These are phyloP conservation scores for Penicillium sp. DNA, from an alignment of 2,329 filamentous ascomycete genomes.

Conservation along the genomic window DNA sequence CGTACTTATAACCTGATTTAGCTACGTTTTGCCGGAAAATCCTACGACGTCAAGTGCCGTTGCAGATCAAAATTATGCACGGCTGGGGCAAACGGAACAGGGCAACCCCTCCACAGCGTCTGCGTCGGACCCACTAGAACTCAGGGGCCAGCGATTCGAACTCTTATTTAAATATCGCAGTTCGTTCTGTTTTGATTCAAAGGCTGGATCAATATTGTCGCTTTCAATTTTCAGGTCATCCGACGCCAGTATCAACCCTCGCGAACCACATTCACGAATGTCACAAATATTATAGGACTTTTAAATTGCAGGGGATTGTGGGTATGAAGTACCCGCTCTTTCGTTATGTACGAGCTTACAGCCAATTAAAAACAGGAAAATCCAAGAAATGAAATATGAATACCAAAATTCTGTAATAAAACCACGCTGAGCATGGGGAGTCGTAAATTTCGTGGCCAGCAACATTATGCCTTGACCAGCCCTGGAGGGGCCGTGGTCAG, in stretches of 20 bases:
- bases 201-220: background rate
- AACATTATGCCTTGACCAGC: background rate
- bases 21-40: background rate
- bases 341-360: background rate
- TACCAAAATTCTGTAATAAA: background rate
- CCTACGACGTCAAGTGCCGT: background rate
- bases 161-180: background rate
- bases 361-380: background rate
- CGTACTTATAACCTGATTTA: too few species aligned
- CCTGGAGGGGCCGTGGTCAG: background rate
- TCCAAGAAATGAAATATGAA: background rate
- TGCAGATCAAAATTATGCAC: background rate
- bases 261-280: too few species aligned
- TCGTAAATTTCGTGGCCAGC: background rate
- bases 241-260: background rate
- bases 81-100: background rate
- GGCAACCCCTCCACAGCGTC: background rate
- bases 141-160: background rate
- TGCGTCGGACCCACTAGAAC: background rate
- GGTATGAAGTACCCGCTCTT: background rate
- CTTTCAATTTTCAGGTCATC: background rate
- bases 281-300: too few species aligned
- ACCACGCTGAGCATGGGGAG: background rate
- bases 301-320: too few species aligned
- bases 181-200: background rate